These are phyloP conservation scores for Thermothielavioides terrestris DNA, from an alignment of 495 filamentous ascomycete species.

Conservation along the genomic window DNA sequence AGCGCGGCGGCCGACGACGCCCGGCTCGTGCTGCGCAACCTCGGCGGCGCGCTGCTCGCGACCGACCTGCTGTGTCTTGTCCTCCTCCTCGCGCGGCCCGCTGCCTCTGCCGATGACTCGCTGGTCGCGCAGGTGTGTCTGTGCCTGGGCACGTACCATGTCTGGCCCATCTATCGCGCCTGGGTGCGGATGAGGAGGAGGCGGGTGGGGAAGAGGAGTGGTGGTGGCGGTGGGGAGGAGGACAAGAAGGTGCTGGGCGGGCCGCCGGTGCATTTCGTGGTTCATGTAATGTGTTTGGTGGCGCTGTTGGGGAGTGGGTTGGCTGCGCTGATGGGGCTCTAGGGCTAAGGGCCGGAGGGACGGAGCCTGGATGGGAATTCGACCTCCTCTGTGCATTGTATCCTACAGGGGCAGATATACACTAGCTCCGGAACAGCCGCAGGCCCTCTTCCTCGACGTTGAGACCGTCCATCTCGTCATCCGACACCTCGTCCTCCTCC, in stretches of 20 bases:
- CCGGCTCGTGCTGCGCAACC: conserved; percentile 31
- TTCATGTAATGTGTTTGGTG: conserved; percentile 20
- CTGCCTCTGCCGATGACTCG: conserved; percentile 1
- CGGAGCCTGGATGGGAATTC: not conserved
- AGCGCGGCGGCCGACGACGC: too few species aligned
- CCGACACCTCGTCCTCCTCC: conserved; percentile 52
- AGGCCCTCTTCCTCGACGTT: conserved; percentile 58
- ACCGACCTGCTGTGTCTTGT: conserved; percentile 24
- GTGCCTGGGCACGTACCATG: conserved; percentile 31
- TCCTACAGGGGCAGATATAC: too few species aligned
- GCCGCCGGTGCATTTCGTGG: conserved; percentile 21
- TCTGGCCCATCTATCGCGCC: conserved; percentile 33
- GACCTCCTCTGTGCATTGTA: not conserved
- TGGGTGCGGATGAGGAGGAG: conserved; percentile 7
- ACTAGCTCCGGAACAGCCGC: conserved; percentile 59
- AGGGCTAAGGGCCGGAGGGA: not conserved
- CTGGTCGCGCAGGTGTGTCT: conserved; percentile 16
- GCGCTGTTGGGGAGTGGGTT: conserved; percentile 9
- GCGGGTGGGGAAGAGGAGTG: not conserved
- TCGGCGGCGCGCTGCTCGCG: conserved; percentile 31
- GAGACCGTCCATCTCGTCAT: conserved; percentile 48
- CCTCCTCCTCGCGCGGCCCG: conserved; percentile 8
- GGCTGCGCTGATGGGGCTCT: not conserved
- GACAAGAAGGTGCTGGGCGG: conserved; percentile 19
- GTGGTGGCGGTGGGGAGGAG: not conserved